Evolutionary conservation across 2,329 filamentous ascomycete genomes (phyloP), one percentile per base, ranked within the genome.

Genomic region (Dactylellina sp.): DNA sequence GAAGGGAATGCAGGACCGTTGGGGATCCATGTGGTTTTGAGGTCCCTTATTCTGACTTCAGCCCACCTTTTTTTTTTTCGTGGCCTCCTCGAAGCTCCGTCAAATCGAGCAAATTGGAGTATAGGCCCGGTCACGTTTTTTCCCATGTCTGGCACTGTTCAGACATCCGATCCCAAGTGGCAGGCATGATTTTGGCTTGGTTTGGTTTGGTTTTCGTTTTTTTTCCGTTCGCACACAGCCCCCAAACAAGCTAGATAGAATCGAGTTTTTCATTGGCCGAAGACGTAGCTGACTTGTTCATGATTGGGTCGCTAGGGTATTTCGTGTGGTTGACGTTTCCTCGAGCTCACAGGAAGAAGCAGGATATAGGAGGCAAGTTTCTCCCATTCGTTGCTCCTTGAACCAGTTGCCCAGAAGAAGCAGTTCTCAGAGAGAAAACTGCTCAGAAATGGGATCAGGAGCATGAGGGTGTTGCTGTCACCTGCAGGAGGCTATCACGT

Each of bases 401-500:
- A 57, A 53, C 62, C 61, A 66, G 60, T 20, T 57, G 40, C 39
- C 70, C 70, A 39, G 47, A 74, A 74, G 9, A 50, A 74, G 70
- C 70, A 74, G 53, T 57, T 70, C 64, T 62, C 37, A 16, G 47
- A 46, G 44, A 35, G 35, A 59, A 70, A 60, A 68, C 39, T 46
- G 46, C 53, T 57, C 49, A 47, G 61, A 66, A 74, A 74, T 74
- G 40, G 55, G 44, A 20, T 57, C 53, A 66, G 70, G 70, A 74
- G 61, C 56, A 65, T 71, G 53, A 64, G 39, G 44, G 61, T 72
- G 55, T 74, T 56, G 70, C 53, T 74, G 70, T 66, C 70, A 74
- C 70, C 70, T 74, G 70, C 70, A 74, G 70, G 70, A 74, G 70
- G 53, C 63, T 70, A 62, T 70, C 64, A 74, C 50, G 61, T 40